Evolutionary conservation across 306 rosid genomes (phyloP), one percentile per base, ranked within the genome.

Genomic region (Rubus idaeus): DNA sequence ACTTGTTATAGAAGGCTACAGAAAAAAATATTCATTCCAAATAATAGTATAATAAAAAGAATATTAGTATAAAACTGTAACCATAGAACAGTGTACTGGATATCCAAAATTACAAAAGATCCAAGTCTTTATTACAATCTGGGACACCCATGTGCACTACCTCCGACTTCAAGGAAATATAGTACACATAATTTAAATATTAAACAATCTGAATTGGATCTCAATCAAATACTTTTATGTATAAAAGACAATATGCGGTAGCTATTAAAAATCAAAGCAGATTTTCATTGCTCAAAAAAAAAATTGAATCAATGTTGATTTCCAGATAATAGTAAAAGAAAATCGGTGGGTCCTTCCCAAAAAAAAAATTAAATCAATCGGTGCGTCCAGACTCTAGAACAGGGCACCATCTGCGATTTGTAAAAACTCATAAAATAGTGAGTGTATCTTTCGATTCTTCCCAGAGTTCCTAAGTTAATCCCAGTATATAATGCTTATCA

Each of bases 311-410:
- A 62, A 71, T 40, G 69, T 52, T 23, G 5, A 51, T 57, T 18
- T 71, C n/a, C n/a, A 61, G 39, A 74, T 82, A 73, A 63, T 18
- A 80, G 62, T 35, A 52, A 30, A 30, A 70, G 52, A 30, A 69
- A 10, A 21, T 5, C 4, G 42, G 86, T 80, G 85, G 87, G 84
- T 75, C 86, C 79, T 56, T 3, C 0, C 3, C 11, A 12, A 6
- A 77, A 83, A 75, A 60, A 35, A 20, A 71, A 63, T 10, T n/a
- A n/a, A 62, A 73, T 20, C 52, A 26, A 18, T 13, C 10, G n/a
- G 84, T 82, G 86, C 84, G 82, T 77, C 83, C 76, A 78, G 41
- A 76, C n/a, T n/a, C n/a, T n/a, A n/a, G n/a, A n/a, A 53, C 76
- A 76, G 69, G 20, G 74, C 50, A 40, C 76, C 26, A 80, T 61